Evolutionary conservation across 129 eudicot genomes (phyloP), one percentile per base, ranked within the genome.

Genomic region (Helichrysum umbraculigerum): DNA sequence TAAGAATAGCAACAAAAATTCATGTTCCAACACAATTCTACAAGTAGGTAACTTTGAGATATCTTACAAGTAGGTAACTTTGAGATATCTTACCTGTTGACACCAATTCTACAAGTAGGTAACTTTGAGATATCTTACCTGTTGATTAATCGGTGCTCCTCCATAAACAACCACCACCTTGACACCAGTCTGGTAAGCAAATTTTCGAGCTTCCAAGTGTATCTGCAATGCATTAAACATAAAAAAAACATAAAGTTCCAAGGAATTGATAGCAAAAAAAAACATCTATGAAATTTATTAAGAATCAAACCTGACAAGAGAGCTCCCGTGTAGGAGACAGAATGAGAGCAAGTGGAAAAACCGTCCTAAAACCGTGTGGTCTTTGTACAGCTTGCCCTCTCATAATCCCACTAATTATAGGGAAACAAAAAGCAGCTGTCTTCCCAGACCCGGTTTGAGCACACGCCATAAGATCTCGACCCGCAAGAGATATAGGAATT

Each of bases 361-460:
- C 91, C 6, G 83, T 72, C 34, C 85, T 71, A 54, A 51, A 63
- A 65, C 80, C 72, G 51, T 79, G 88, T 3, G 81, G 73, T 66
- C 78, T 67, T 68, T 77, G 77, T 19, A 79, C 81, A 51, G 65
- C 47, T 51, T 68, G 82, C 29, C 82, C 83, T 52, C 74, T 85
- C 89, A 88, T 59, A 41, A 91, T 88, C 35, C 88, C 90, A 71
- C 85, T 81, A 22, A 91, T 91, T 32, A 91, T 91, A 0, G 97
- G 97, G 25, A 91, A 91, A 75, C 97, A 91, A 81, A 91, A 91
- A 19, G 97, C 94, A 29, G 95, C 97, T 1, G 97, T 91, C 73
- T 91, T 91, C 3, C 97, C 97, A 0, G 97, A 91, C 12, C 97
- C 97, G 8, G 97, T 91, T 79, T 91, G 97, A 39, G 97, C 95